phyloP scores from a whole-genome alignment of 129 eudicot genomes.

The Centrapalus pauciflorus region DNA sequence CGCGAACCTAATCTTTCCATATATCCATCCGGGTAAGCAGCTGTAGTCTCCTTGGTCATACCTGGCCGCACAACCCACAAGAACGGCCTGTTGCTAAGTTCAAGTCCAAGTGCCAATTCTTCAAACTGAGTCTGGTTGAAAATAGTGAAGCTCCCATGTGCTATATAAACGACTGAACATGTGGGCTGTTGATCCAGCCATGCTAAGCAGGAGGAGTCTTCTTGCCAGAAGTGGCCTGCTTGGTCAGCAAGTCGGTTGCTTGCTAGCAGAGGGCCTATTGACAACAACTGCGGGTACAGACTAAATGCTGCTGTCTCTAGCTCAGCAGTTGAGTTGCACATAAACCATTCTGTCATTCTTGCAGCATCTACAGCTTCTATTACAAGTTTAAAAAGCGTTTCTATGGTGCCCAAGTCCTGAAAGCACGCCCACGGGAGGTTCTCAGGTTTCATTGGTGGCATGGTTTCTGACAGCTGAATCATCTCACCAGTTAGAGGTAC shows the following conservation, averaged over 20 bases:
- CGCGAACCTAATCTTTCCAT: constrained; percentile 28
- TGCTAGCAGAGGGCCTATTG: constrained; percentile 49
- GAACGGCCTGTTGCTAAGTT: constrained; percentile 38
- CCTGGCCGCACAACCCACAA: constrained; percentile 61
- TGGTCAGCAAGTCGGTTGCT: constrained; percentile 38
- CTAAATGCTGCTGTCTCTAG: constrained; percentile 39
- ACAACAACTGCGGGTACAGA: constrained; percentile 20
- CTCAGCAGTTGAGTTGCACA: constrained; percentile 46
- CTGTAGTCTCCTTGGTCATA: constrained; percentile 5
- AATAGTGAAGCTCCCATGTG: constrained; percentile 54
- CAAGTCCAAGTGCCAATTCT: constrained; percentile 58
- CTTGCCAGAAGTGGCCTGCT: constrained; percentile 43
- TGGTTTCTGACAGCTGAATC: constrained; percentile 38
- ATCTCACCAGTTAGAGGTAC: constrained; percentile 14
- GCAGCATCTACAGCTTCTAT: neutral
- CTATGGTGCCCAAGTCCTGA: constrained; percentile 6
- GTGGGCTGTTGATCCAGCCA: constrained; percentile 55
- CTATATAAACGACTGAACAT: constrained; percentile 42
- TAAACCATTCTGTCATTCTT: constrained; percentile 21
- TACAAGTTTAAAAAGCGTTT: constrained; percentile 5
- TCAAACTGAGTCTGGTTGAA: constrained; percentile 37
- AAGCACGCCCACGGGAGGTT: constrained; percentile 30
- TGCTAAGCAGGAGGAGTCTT: constrained; percentile 41
- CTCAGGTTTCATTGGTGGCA: constrained; percentile 34
- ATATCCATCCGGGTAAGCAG: constrained; percentile 31